Evolutionary conservation across 345 rosid genomes (phyloP).

Genomic region (Boechera stricta): DNA sequence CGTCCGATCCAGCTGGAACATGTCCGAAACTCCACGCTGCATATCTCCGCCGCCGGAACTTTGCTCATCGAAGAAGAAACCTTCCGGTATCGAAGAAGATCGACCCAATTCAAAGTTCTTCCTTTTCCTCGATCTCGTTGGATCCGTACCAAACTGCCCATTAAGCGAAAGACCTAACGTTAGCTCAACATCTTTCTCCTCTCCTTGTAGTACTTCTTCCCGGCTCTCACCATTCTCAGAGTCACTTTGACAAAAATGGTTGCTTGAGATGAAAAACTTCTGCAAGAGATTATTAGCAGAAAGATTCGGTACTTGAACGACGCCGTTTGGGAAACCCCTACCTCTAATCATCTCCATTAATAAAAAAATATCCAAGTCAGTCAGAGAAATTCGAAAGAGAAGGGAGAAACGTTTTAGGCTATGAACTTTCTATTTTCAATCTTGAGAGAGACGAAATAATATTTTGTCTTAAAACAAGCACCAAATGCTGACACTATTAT

Average conservation of each 20-base stretch:
- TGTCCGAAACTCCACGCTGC: slow-evolving; percentile 33
- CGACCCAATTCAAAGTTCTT: slow-evolving; percentile 46
- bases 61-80: slow-evolving; percentile 41
- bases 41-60: slow-evolving; percentile 37
- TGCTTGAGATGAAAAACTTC: slow-evolving; percentile 38
- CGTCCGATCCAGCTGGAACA: slow-evolving; percentile 56
- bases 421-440: not conserved
- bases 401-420: not conserved
- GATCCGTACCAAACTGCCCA: slow-evolving; percentile 88
- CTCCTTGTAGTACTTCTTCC: slow-evolving; percentile 42
- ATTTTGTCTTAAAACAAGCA: slow-evolving; percentile 26
- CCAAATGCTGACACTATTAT: slow-evolving; percentile 34
- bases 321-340: slow-evolving; percentile 26
- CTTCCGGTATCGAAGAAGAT: slow-evolving; percentile 74
- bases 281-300: slow-evolving; percentile 39
- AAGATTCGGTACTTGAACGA: slow-evolving; percentile 33
- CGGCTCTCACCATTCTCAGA: slow-evolving; percentile 30
- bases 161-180: slow-evolving; percentile 82
- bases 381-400: not conserved
- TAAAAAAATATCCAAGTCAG: not conserved
- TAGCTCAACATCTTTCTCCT: slow-evolving; percentile 66
- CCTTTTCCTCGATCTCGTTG: slow-evolving; percentile 52
- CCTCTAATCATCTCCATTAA: slow-evolving; percentile 41
- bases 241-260: slow-evolving; percentile 29
- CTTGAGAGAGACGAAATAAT: slow-evolving; percentile 37